Conservation (phyloP, 2,329 filamentous ascomycete genomes). For the Pseudocercospora fuligena region DNA sequence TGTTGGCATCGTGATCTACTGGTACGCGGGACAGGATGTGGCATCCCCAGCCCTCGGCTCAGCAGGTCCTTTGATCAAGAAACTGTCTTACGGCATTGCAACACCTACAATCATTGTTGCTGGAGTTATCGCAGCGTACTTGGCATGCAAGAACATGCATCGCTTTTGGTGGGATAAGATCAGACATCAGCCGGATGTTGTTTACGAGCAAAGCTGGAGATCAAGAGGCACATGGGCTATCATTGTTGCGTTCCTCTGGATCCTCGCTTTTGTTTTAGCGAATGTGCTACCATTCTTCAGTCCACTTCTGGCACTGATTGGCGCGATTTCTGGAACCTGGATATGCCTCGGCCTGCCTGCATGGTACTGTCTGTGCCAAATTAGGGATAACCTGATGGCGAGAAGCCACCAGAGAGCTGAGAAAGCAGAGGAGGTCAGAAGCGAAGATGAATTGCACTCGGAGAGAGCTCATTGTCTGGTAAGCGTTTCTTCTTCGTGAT, state of each 20-base stretch:
- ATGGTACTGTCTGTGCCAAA: conserved; percentile 28
- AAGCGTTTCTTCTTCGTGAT: neutral
- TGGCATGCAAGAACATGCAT: conserved; percentile 70
- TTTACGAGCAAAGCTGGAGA: conserved; percentile 39
- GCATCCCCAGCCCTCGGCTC: conserved; percentile 69
- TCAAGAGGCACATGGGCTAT: conserved; percentile 56
- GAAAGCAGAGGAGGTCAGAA: neutral
- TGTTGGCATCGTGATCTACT: conserved; percentile 71
- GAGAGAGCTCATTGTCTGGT: neutral
- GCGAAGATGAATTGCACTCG: neutral
- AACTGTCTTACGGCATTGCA: conserved; percentile 70
- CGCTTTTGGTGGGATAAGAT: conserved; percentile 54
- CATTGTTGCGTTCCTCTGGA: conserved; percentile 62
- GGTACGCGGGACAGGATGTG: conserved; percentile 65
- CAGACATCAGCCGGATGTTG: conserved; percentile 27
- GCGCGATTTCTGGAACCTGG: conserved; percentile 67
- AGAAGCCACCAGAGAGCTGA: neutral
- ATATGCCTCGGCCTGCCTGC: conserved; percentile 52
- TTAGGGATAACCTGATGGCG: conserved; percentile 10
- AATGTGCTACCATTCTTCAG: conserved; percentile 73
- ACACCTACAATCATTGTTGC: conserved; percentile 73
- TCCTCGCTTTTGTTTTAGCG: conserved; percentile 69
- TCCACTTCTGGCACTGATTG: conserved; percentile 67
- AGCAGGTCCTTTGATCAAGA: conserved; percentile 59
- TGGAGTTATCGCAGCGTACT: conserved; percentile 71